These are phyloP conservation scores for Fonsecaea monophora DNA, from an alignment of 2,329 filamentous ascomycete genomes.

Conservation along the genomic window DNA sequence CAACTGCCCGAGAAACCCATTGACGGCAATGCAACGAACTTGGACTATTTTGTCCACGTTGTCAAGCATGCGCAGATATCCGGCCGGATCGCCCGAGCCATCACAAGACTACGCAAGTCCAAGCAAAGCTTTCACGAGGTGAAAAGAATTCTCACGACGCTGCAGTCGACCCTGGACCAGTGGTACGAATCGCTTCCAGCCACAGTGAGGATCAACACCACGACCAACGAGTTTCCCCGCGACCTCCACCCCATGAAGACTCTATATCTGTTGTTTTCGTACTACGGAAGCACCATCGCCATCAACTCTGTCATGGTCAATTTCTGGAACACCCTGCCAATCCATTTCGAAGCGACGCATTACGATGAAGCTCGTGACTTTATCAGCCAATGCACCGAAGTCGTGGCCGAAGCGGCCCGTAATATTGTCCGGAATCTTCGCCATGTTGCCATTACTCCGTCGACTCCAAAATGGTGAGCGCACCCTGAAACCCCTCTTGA, in stretches of 20 bases:
- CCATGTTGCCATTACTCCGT: not conserved
- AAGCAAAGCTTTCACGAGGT: not conserved
- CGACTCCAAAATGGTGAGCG: not conserved
- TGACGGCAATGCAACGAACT: not conserved
- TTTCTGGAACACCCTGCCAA: not conserved
- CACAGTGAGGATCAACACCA: not conserved
- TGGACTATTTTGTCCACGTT: not conserved
- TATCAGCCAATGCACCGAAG: not conserved
- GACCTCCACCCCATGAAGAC: no score
- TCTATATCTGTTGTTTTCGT: not conserved
- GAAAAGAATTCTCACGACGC: not conserved
- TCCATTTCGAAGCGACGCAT: not conserved
- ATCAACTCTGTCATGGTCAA: constrained; percentile 1
- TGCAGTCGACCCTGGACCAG: not conserved
- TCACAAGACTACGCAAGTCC: not conserved
- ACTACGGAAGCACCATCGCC: not conserved
- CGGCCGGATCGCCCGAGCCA: not conserved
- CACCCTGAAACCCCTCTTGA: not conserved
- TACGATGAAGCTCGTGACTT: not conserved
- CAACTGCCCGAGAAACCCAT: not conserved
- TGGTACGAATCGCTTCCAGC: not conserved
- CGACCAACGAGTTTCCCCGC: not conserved
- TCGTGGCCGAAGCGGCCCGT: not conserved
- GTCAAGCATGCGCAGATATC: not conserved
- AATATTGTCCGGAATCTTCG: not conserved